phyloP scores from a whole-genome alignment of 2,329 filamentous ascomycete genomes.

The Trichoderma sp. region DNA sequence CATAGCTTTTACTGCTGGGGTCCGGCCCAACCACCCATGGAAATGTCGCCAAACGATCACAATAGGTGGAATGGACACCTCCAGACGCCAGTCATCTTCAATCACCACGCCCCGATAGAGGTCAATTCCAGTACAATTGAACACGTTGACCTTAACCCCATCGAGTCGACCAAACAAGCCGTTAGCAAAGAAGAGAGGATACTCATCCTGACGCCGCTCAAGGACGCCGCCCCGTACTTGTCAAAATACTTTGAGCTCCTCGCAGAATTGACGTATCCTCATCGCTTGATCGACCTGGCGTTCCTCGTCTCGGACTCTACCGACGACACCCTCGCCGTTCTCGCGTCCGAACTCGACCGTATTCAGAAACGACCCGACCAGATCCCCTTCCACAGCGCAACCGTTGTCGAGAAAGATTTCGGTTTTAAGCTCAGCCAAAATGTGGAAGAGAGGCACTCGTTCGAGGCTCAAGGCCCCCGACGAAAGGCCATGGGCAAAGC shows the following conservation, averaged over 20 bases:
- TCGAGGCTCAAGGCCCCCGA: conserved; percentile 84
- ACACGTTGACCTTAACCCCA: conserved; percentile 80
- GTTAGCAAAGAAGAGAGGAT: conserved; percentile 81
- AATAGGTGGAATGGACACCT: conserved; percentile 86
- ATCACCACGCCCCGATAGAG: conserved; percentile 86
- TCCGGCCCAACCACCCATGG: conserved; percentile 91
- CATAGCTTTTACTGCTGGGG: conserved; percentile 95
- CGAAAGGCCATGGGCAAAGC: conserved; percentile 89
- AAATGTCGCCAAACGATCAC: conserved; percentile 91
- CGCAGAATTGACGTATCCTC: conserved; percentile 87
- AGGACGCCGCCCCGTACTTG: conserved; percentile 82
- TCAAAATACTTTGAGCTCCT: conserved; percentile 93
- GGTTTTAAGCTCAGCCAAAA: conserved; percentile 73
- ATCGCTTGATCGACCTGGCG: conserved; percentile 90
- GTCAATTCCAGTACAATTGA: conserved; percentile 81
- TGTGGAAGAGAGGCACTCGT: conserved; percentile 82
- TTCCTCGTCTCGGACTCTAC: conserved; percentile 92
- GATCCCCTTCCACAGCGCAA: conserved; percentile 82
- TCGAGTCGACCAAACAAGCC: conserved; percentile 80
- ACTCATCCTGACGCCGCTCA: conserved; percentile 88
- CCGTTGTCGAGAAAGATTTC: conserved; percentile 92
- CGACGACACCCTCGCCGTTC: conserved; percentile 88
- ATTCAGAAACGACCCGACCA: conserved; percentile 81
- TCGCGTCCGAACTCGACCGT: conserved; percentile 82
- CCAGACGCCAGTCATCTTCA: conserved; percentile 93